Base-by-base conservation (phyloP, 768 basidiomycete genomes). In the Lentinus tigrinus region DNA sequence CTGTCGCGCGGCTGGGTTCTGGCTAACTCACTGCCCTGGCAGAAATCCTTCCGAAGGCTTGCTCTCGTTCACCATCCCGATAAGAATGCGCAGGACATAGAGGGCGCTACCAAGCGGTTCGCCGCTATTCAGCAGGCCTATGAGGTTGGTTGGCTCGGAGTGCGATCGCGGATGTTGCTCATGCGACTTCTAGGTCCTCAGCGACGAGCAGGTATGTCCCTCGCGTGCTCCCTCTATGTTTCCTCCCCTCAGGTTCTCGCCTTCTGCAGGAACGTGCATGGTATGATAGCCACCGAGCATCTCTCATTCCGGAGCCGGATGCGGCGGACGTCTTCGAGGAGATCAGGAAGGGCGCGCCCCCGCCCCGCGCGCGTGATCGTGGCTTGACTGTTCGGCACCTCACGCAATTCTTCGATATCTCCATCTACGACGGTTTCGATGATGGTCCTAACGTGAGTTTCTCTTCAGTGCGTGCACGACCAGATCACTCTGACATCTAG, bases 221-320 rank as follows among this genome's bases (percentile, higher is more conserved):
- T 16, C 27, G 31, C 27, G 6, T 23, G 17, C 44, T 50, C 28
- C 55, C 31, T 16, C n/a, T 31, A n/a, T 48, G 26, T 44, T 28
- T 26, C 44, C 49, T 54, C 6, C 21, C n/a, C 54, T 54, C 36
- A 46, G 17, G n/a, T n/a, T 9, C 16, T n/a, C 34, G 2, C 16
- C 19, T 52, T 65, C 77, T 83, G n/a, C n/a, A 96, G 91, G 96
- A 98, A 80, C 81, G 97, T 65, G 95, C 97, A 43, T 99, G 95
- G 92, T 99, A 99, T 72, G 97, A 99, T 73, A 86, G 86, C 4
- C 96, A 98, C 71, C 86, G 88, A 57, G 85, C 89, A 27, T 89
- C 90, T 24, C 79, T 94, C 7, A 76, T 79, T 17, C 89, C 90
- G 3, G 89, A 91, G 65, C 84, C 92, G 40, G 95, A 95, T 70